Base-by-base conservation (phyloP, 331 rosid species). In the Quercus lobata region DNA sequence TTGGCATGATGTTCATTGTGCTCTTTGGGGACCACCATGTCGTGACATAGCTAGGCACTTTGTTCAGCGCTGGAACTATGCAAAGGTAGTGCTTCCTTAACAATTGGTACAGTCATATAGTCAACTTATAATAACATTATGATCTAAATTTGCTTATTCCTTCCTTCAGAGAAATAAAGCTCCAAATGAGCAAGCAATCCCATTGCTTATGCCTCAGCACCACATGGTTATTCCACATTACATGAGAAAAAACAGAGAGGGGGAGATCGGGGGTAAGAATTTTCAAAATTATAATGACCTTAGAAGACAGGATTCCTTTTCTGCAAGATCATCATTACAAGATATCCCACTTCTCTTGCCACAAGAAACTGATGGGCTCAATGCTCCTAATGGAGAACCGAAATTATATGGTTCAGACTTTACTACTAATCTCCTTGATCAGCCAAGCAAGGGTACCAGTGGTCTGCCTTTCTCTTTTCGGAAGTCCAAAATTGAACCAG, bases 181-280 rank as follows among this genome's bases (percentile, higher is more conserved):
- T 89, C 97, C 91, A 73, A 76, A 96, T 69, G 99, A 96, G 86
- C 89, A 92, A 80, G 87, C 97, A 57, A 96, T 96, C 84, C 99
- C 99, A 54, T 83, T 96, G 79, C 99, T 96, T 49, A 96, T 96
- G 93, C 99, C 99, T 78, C 99, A 96, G 82, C 99, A 96, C 56
- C 99, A 96, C 88, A 96, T 96, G 99, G 97, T 96, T 74, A 93
- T 93, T 88, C 99, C 99, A 78, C 99, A 93, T 86, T 96, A 96
- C 91, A 82, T 90, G 97, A 94, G 97, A 71, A 82, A 61, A 76
- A 87, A 85, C 86, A 68, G 65, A 71, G 98, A 87, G 80, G 53
- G 79, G 75, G 87, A 88, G 82, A 77, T 70, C 65, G 93, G 90
- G 68, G 77, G 62, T 78, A 56, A 68, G 69, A 88, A 57, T 80